Conservation (phyloP, 495 filamentous ascomycete genomes). For the Penicillium verhagenii region DNA sequence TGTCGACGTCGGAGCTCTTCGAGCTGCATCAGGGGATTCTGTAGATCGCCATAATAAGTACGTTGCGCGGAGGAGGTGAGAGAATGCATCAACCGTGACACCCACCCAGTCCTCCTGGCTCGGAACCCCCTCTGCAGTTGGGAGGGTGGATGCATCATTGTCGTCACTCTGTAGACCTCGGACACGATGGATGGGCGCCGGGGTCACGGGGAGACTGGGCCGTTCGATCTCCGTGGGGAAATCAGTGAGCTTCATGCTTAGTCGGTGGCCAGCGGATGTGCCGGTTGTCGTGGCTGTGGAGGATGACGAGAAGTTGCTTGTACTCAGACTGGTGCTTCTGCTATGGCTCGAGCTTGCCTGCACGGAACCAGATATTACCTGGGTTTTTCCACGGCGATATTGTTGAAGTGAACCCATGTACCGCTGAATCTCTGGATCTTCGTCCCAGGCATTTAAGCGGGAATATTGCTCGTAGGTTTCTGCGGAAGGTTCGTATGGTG, state of each 20-base stretch:
- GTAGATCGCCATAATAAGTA: constrained; percentile 61
- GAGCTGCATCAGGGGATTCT: constrained; percentile 70
- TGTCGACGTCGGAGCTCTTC: constrained; percentile 66
- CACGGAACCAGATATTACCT: constrained; percentile 44
- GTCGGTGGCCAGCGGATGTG: constrained; percentile 31
- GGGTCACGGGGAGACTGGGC: constrained; percentile 88
- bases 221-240: constrained; percentile 82
- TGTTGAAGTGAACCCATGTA: constrained; percentile 73
- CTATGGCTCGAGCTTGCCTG: constrained; percentile 5
- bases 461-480: constrained; percentile 64
- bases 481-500: constrained; percentile 35
- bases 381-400: constrained; percentile 58
- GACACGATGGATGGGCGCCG: constrained; percentile 66
- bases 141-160: constrained; percentile 55
- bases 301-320: constrained; percentile 2
- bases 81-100: constrained; percentile 57
- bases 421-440: constrained; percentile 73
- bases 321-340: constrained; percentile 3
- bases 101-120: constrained; percentile 87
- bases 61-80: constrained; percentile 50
- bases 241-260: constrained; percentile 70
- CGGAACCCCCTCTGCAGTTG: constrained; percentile 75
- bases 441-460: constrained; percentile 84
- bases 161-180: constrained; percentile 52
- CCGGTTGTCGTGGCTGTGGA: constrained; percentile 1